These are phyloP conservation scores for Mariannaea sp. DNA, from an alignment of 2,329 filamentous ascomycete genomes.

Conservation along the genomic window DNA sequence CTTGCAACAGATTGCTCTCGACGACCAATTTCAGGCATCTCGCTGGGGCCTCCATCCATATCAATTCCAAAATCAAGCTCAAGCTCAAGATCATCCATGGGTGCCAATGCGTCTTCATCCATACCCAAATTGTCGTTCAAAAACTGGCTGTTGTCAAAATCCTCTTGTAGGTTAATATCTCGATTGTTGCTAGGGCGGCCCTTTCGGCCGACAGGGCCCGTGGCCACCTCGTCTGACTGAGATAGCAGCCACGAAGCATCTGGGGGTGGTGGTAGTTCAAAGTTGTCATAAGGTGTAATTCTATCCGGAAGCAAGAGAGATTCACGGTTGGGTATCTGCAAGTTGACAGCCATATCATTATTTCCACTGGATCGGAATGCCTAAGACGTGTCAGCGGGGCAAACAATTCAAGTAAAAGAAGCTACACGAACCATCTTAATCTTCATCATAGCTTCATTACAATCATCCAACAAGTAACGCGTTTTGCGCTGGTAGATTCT, in stretches of 20 bases:
- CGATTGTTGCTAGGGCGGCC: slow-evolving; percentile 63
- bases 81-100: slow-evolving; percentile 70
- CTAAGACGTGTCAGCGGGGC: slow-evolving; percentile 55
- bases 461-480: slow-evolving; percentile 93
- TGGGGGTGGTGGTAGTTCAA: slow-evolving; percentile 78
- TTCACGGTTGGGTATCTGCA: slow-evolving; percentile 81
- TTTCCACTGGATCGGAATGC: slow-evolving; percentile 94
- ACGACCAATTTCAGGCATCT: slow-evolving; percentile 87
- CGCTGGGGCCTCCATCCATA: slow-evolving; percentile 67
- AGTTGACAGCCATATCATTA: slow-evolving; percentile 87
- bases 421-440: slow-evolving; percentile 86
- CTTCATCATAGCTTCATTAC: slow-evolving; percentile 95
- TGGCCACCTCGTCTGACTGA: slow-evolving; percentile 67
- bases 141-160: slow-evolving; percentile 78
- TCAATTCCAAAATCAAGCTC: slow-evolving; percentile 77
- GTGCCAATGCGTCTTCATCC: slow-evolving; percentile 62
- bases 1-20: slow-evolving; percentile 70
- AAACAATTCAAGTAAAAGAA: background rate
- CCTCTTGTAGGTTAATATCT: slow-evolving; percentile 71
- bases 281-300: slow-evolving; percentile 87
- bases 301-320: slow-evolving; percentile 88
- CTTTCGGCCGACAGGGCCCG: slow-evolving; percentile 59
- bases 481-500: slow-evolving; percentile 98
- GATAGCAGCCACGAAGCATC: slow-evolving; percentile 85
- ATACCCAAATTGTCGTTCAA: slow-evolving; percentile 67